These are phyloP conservation scores for Ascochyta rabiei DNA, from an alignment of 2,329 filamentous ascomycete species.

Conservation along the genomic window DNA sequence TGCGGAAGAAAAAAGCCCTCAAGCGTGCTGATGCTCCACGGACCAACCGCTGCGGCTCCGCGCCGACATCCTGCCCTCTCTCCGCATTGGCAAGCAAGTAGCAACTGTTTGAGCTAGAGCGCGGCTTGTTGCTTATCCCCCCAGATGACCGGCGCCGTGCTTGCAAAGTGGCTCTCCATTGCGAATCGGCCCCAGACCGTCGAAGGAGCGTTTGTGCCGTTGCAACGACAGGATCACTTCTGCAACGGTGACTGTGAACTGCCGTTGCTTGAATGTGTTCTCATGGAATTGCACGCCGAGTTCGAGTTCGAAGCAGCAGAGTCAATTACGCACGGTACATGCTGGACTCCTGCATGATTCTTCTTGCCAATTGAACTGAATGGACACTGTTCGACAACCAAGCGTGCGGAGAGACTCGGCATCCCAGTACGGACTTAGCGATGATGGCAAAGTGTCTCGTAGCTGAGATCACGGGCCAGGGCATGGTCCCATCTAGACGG, in stretches of 20 bases:
- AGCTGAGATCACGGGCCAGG: background rate
- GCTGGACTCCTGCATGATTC: background rate
- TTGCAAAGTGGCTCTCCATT: slow-evolving; percentile 22
- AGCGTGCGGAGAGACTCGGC: slow-evolving; percentile 12
- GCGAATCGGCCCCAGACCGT: background rate
- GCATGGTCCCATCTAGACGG: background rate
- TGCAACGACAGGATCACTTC: background rate
- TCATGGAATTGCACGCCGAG: background rate
- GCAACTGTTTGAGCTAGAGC: slow-evolving; percentile 19
- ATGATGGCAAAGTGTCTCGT: slow-evolving; percentile 4
- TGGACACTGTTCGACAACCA: slow-evolving; percentile 5
- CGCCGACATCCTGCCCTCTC: slow-evolving; percentile 18
- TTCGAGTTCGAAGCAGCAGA: background rate
- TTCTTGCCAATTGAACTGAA: slow-evolving; percentile 7
- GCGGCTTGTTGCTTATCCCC: slow-evolving; percentile 11
- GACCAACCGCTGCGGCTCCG: slow-evolving; percentile 36
- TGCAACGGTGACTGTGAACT: background rate
- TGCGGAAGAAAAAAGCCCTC: slow-evolving; percentile 20
- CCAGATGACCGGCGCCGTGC: slow-evolving; percentile 19
- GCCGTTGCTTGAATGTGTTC: background rate
- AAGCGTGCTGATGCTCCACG: slow-evolving; percentile 12
- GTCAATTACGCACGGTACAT: background rate
- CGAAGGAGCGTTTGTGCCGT: slow-evolving; percentile 1
- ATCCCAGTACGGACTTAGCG: slow-evolving; percentile 10
- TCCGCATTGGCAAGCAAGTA: slow-evolving; percentile 22